Evolutionary conservation across 805 yeast species (phyloP).

Genomic region (Nakazawaea wickerhamii): DNA sequence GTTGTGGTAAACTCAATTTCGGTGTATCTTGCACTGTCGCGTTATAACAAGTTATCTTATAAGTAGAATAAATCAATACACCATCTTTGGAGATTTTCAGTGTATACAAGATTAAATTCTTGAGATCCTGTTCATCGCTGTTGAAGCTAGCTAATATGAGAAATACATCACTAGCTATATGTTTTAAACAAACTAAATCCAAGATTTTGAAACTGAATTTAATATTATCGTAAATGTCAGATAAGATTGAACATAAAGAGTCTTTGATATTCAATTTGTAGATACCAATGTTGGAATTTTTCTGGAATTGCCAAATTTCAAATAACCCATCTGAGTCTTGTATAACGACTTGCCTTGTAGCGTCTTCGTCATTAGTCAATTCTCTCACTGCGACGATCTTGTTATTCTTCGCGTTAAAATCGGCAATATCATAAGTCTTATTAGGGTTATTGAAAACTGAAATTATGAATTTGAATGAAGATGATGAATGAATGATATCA

Average conservation of each 20-base stretch:
- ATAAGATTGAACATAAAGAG: conserved; percentile 14
- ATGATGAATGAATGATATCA: conserved; percentile 20
- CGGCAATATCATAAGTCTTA: conserved; percentile 16
- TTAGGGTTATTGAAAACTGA: conserved; percentile 14
- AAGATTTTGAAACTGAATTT: conserved; percentile 46
- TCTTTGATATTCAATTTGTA: conserved; percentile 23
- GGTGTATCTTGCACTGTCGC: conserved; percentile 32
- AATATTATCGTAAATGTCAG: conserved; percentile 44
- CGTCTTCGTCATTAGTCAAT: conserved; percentile 35
- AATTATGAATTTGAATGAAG: conserved; percentile 14
- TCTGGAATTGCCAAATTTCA: conserved; percentile 27
- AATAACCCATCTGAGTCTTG: conserved; percentile 43
- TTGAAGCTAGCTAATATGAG: conserved; percentile 45
- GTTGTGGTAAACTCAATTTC: conserved; percentile 49
- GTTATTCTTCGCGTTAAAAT: conserved; percentile 23
- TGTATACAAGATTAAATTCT: conserved; percentile 46
- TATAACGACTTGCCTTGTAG: conserved; percentile 32
- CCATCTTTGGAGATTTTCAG: conserved; percentile 46
- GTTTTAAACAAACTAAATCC: conserved; percentile 51
- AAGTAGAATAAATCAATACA: conserved; percentile 55
- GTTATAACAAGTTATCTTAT: conserved; percentile 50
- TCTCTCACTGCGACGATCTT: conserved; percentile 55
- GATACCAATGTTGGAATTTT: conserved; percentile 23
- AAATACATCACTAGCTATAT: conserved; percentile 34
- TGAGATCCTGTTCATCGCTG: conserved; percentile 24